Evolutionary conservation across 2,329 filamentous ascomycete genomes (phyloP).

Genomic region (Sporothrix variecibatus): DNA sequence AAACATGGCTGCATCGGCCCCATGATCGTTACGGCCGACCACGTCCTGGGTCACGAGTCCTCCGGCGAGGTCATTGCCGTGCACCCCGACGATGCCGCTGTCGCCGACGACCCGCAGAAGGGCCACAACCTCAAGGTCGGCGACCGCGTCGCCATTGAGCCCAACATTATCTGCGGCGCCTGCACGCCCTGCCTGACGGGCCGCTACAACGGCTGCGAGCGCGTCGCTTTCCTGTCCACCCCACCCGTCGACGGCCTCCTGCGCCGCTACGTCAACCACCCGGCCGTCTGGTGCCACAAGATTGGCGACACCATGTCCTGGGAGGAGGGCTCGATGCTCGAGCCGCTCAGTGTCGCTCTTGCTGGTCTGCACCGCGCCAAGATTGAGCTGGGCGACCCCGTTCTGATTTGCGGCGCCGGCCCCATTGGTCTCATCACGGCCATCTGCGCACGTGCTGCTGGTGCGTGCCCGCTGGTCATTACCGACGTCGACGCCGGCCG

Average conservation of each 20-base stretch:
- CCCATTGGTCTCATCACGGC: conserved; percentile 91
- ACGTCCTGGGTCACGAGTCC: conserved; percentile 94
- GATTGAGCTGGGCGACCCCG: conserved; percentile 79
- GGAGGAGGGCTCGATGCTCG: conserved; percentile 86
- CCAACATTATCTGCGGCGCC: conserved; percentile 86
- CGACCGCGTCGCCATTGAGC: conserved; percentile 91
- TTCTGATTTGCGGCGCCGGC: conserved; percentile 87
- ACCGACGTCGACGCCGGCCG: conserved; percentile 91
- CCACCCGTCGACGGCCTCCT: conserved; percentile 86
- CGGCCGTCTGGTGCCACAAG: conserved; percentile 93
- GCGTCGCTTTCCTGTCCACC: conserved; percentile 83
- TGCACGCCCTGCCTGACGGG: conserved; percentile 92
- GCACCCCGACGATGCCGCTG: conserved; percentile 53
- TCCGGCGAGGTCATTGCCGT: conserved; percentile 80
- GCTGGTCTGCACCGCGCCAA: conserved; percentile 83
- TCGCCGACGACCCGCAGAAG: conserved; percentile 44
- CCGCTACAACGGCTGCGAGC: conserved; percentile 92
- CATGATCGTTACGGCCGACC: conserved; percentile 86
- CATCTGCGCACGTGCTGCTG: conserved; percentile 80
- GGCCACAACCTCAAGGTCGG: conserved; percentile 77
- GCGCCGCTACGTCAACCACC: conserved; percentile 92
- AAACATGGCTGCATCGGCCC: conserved; percentile 92
- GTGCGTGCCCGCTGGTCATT: conserved; percentile 87
- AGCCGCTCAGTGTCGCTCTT: conserved; percentile 86
- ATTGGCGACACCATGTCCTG: conserved; percentile 82